Evolutionary conservation across 257 asterid species (phyloP).

Genomic region (Nicotiana tomentosiformis): DNA sequence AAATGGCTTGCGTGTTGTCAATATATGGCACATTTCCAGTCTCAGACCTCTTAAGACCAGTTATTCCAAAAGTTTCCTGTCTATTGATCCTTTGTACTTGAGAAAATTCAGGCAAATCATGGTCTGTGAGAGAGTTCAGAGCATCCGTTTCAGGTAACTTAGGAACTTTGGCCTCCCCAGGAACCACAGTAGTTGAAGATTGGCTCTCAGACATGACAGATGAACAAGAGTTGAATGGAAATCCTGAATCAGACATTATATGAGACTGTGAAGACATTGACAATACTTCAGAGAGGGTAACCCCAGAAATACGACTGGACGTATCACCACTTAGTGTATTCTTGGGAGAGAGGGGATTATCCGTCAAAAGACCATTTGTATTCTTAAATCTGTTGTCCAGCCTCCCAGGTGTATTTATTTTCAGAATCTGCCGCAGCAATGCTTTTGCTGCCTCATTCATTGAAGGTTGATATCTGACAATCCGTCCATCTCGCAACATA

Average conservation of each 20-base stretch:
- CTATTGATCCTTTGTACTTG: constrained; percentile 27
- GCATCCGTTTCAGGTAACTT: constrained; percentile 24
- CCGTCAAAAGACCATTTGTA: constrained; percentile 44
- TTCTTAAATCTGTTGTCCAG: constrained; percentile 38
- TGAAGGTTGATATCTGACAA: constrained; percentile 60
- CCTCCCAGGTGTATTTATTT: constrained; percentile 39
- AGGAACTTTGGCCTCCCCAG: constrained; percentile 18
- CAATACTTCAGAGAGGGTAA: constrained; percentile 55
- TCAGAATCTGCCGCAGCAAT: constrained; percentile 52
- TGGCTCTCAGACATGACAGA: constrained; percentile 31
- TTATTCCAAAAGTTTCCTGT: constrained; percentile 16
- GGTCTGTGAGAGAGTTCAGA: constrained; percentile 2
- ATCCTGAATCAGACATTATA: constrained; percentile 5
- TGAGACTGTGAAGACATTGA: constrained; percentile 23
- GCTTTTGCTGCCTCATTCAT: constrained; percentile 81
- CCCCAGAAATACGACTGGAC: constrained; percentile 40
- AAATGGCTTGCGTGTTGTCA: constrained; percentile 32
- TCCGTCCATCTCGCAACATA: constrained; percentile 48
- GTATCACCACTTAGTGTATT: constrained; percentile 32
- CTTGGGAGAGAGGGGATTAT: constrained; percentile 29
- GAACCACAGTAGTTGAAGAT: constrained; percentile 24
- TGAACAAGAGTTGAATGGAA: constrained; percentile 12
- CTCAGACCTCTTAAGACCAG: constrained; percentile 25
- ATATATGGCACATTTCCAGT: constrained; percentile 20
- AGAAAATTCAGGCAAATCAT: constrained; percentile 27